Conservation (phyloP, 148 eudicot species). For the Limonium bicolor region DNA sequence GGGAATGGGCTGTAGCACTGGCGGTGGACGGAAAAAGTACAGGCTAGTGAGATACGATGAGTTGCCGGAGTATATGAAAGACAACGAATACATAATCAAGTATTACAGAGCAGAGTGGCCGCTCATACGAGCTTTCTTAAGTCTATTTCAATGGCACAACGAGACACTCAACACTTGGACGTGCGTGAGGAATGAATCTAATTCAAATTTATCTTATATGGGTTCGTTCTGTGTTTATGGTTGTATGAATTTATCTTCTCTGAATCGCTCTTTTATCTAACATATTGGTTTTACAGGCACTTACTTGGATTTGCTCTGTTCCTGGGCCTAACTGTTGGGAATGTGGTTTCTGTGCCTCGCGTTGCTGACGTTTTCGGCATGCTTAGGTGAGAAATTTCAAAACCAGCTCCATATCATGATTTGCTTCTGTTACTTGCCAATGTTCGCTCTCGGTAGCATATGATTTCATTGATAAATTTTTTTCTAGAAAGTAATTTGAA, state of each 20-base stretch:
- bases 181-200: conserved; percentile 12
- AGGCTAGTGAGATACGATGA: conserved; percentile 35
- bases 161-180: conserved; percentile 96
- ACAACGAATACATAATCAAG: conserved; percentile 68
- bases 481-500: no score
- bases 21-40: conserved; percentile 2
- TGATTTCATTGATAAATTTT: no score
- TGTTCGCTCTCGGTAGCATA: no score
- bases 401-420: no score
- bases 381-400: no score
- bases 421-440: no score
- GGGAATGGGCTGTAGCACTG: no score
- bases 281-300: conserved; percentile 60
- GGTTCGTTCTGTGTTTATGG: not conserved
- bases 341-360: conserved; percentile 45
- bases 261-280: conserved; percentile 1
- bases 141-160: conserved; percentile 88
- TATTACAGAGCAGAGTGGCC: conserved; percentile 87
- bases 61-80: conserved; percentile 88
- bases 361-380: conserved; percentile 51
- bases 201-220: not conserved
- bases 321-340: conserved; percentile 50
- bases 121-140: conserved; percentile 50
- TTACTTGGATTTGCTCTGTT: conserved; percentile 70
- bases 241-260: not conserved